Conservation (phyloP, 345 rosid genomes). For the Mercurialis annua region DNA sequence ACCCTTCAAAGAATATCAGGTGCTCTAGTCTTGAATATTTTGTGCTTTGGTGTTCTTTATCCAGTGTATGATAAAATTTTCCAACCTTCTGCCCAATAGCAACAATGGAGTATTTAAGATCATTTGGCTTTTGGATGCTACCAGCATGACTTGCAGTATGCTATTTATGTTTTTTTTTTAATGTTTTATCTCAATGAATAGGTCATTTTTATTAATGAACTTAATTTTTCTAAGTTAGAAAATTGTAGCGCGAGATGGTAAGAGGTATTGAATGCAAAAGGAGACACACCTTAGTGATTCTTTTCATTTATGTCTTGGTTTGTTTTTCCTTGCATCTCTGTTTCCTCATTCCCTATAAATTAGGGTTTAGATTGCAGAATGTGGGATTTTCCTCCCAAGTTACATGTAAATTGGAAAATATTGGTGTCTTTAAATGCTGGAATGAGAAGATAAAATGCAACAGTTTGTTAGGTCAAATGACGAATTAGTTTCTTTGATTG, state of each 20-base stretch:
- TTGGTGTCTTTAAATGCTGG: not conserved
- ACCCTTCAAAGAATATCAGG: conserved; percentile 89
- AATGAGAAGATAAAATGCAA: not conserved
- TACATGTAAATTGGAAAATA: not conserved
- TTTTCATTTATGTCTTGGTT: not conserved
- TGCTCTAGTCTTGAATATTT: conserved; percentile 23
- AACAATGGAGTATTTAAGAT: not conserved
- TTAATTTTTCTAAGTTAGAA: too few relatives aligned
- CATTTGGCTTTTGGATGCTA: conserved; percentile 3
- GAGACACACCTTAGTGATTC: not conserved
- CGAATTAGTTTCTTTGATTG: not conserved
- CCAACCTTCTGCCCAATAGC: not conserved
- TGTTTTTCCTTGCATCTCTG: not conserved
- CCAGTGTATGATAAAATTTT: not conserved
- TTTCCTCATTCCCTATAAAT: not conserved
- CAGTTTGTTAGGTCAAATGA: not conserved
- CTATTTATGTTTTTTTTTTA: not conserved
- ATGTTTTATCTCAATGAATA: not conserved
- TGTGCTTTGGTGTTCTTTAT: too few relatives aligned
- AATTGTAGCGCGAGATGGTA: too few relatives aligned
- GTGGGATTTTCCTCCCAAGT: not conserved
- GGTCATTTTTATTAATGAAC: not conserved
- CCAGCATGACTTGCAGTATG: not conserved
- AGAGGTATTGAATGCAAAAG: not conserved
- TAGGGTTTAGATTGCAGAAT: not conserved